Evolutionary conservation across 108 stramenopile species (phyloP).

Genomic region (Mediolabrus comicus): DNA sequence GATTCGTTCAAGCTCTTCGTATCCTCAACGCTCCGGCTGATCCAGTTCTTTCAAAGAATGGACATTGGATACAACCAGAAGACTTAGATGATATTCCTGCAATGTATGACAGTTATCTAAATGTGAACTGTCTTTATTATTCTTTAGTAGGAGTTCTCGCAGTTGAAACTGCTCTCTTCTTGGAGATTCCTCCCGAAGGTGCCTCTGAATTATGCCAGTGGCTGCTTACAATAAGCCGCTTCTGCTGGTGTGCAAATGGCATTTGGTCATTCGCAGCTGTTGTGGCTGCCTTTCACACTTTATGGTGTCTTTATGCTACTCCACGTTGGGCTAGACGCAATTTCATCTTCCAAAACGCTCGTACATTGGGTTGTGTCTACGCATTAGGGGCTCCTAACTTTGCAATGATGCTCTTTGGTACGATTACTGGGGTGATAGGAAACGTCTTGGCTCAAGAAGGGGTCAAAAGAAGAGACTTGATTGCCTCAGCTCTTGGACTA

Average conservation of each 20-base stretch:
- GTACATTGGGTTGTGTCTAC: background rate
- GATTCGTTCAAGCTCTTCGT: background rate
- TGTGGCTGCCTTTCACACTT: background rate
- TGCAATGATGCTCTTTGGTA: background rate
- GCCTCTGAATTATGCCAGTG: background rate
- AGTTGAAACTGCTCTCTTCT: background rate
- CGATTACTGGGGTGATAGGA: background rate
- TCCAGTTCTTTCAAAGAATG: background rate
- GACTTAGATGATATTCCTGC: background rate
- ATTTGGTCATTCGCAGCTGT: background rate
- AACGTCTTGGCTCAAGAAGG: background rate
- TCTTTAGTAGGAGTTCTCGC: background rate
- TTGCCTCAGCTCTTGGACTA: background rate
- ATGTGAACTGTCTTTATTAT: background rate
- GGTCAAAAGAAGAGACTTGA: background rate
- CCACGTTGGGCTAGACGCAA: background rate
- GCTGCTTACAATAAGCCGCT: background rate
- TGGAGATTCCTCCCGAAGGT: background rate
- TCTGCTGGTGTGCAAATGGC: background rate
- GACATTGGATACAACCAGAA: background rate
- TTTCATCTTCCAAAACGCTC: background rate
- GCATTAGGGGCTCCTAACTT: background rate
- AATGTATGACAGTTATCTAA: background rate
- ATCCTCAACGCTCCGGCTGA: background rate
- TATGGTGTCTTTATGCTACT: background rate